Percentiles rank a stretch among this genome's conserved stretches.
phyloP scores from a whole-genome alignment of 345 rosid genomes.

The Trapa bicornis region DNA sequence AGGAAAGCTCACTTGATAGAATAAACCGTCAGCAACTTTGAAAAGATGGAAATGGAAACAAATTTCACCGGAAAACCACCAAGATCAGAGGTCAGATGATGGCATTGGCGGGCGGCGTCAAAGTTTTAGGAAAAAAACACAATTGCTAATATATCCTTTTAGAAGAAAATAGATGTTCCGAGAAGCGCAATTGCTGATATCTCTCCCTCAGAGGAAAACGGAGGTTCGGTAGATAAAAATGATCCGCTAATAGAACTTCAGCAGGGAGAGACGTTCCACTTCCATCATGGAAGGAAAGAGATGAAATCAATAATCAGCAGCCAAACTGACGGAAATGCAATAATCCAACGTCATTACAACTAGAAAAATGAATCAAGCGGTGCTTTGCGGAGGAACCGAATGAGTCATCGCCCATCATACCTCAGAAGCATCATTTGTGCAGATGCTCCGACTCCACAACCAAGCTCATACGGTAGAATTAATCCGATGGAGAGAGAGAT shows the following conservation, averaged over 20 bases:
- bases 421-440: background rate
- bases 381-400: background rate
- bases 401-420: background rate
- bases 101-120: too few relatives aligned
- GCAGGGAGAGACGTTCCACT: background rate
- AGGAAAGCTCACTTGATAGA: background rate
- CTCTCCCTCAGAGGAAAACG: too few relatives aligned
- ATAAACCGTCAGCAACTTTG: background rate
- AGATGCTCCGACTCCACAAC: background rate
- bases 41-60: background rate
- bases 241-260: background rate
- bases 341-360: background rate
- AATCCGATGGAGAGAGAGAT: background rate
- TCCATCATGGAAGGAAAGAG: background rate
- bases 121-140: too few relatives aligned
- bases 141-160: too few relatives aligned
- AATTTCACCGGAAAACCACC: background rate
- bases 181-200: too few relatives aligned
- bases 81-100: background rate
- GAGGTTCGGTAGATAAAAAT: too few relatives aligned
- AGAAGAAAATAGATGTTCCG: too few relatives aligned
- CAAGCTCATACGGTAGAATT: background rate
- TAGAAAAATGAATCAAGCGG: background rate
- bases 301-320: background rate
- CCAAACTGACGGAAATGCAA: background rate